Percentiles rank a stretch among this genome's conserved stretches.
These are phyloP conservation scores for Lyophyllum shimeji DNA, from an alignment of 768 basidiomycete genomes.

Conservation along the genomic window DNA sequence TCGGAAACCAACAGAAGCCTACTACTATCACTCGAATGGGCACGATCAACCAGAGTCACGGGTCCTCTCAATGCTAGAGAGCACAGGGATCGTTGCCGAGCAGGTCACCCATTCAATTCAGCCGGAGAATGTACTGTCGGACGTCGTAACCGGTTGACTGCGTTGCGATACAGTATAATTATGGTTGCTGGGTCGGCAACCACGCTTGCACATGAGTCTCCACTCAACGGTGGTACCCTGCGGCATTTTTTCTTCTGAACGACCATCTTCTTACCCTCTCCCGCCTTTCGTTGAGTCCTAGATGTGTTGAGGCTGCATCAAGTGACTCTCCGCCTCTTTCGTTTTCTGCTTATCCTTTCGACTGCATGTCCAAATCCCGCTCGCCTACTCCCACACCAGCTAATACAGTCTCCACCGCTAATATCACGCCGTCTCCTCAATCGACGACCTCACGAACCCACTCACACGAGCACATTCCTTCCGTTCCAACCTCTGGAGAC, in stretches of 20 bases:
- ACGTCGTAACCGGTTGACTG: slow-evolving; percentile 9
- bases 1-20: slow-evolving; percentile 13
- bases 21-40: background rate
- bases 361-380: slow-evolving; percentile 51
- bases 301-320: slow-evolving; percentile 45
- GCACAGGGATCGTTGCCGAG: slow-evolving; percentile 11
- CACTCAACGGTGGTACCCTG: slow-evolving; percentile 20
- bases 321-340: slow-evolving; percentile 34
- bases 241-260: slow-evolving; percentile 15
- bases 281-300: slow-evolving; percentile 24
- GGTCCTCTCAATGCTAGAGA: slow-evolving; percentile 8
- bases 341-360: slow-evolving; percentile 27
- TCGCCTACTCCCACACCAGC: slow-evolving; percentile 43
- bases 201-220: slow-evolving; percentile 21
- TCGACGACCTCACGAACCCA: slow-evolving; percentile 44
- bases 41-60: slow-evolving; percentile 12
- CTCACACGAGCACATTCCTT: slow-evolving; percentile 35
- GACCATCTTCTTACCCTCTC: slow-evolving; percentile 22
- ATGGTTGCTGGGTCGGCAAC: slow-evolving; percentile 18
- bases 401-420: slow-evolving; percentile 36
- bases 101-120: slow-evolving; percentile 4
- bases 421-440: slow-evolving; percentile 31
- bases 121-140: slow-evolving; percentile 5
- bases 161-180: slow-evolving; percentile 20
- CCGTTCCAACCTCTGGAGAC: slow-evolving; percentile 19